These are phyloP conservation scores for Hypoxylon sp. DNA, from an alignment of 2,329 filamentous ascomycete species.

Conservation along the genomic window DNA sequence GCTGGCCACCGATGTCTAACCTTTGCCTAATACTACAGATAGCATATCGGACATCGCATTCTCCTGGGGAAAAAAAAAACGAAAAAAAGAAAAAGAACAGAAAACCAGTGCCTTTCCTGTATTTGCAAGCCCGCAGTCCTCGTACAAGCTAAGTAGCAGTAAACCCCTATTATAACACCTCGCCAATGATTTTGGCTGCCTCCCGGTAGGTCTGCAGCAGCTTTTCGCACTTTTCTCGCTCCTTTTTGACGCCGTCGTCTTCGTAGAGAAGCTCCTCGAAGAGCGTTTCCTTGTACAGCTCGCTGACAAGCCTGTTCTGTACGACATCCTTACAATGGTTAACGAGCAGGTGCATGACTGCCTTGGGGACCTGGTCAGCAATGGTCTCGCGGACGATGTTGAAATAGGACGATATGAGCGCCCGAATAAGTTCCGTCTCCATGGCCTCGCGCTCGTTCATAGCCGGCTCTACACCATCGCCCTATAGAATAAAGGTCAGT, in stretches of 20 bases:
- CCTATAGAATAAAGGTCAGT: conserved; percentile 48
- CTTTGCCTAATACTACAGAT: conserved; percentile 26
- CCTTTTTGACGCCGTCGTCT: conserved; percentile 95
- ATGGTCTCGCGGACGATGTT: conserved; percentile 99
- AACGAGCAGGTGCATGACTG: conserved; percentile 97
- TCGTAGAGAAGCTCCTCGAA: conserved; percentile 96
- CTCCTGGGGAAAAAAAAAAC: conserved; percentile 18
- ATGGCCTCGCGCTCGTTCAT: conserved; percentile 95
- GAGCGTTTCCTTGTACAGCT: conserved; percentile 89
- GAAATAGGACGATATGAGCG: conserved; percentile 97
- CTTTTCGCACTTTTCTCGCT: conserved; percentile 98
- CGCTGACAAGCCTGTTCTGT: conserved; percentile 94
- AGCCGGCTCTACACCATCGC: conserved; percentile 76
- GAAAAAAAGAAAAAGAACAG: not conserved
- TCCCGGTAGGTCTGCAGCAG: conserved; percentile 95
- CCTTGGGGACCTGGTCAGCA: conserved; percentile 97
- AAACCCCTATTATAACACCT: conserved; percentile 73
- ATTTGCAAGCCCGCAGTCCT: conserved; percentile 16
- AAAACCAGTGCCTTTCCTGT: conserved; percentile 12
- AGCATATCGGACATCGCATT: conserved; percentile 20
- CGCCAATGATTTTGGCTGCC: conserved; percentile 96
- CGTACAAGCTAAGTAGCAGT: conserved; percentile 20
- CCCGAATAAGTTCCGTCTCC: conserved; percentile 96
- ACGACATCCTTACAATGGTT: conserved; percentile 99
- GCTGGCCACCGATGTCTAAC: conserved; percentile 5